Evolutionary conservation across 345 rosid species (phyloP), one percentile per base, ranked within the genome.

Genomic region (Populus nigra): DNA sequence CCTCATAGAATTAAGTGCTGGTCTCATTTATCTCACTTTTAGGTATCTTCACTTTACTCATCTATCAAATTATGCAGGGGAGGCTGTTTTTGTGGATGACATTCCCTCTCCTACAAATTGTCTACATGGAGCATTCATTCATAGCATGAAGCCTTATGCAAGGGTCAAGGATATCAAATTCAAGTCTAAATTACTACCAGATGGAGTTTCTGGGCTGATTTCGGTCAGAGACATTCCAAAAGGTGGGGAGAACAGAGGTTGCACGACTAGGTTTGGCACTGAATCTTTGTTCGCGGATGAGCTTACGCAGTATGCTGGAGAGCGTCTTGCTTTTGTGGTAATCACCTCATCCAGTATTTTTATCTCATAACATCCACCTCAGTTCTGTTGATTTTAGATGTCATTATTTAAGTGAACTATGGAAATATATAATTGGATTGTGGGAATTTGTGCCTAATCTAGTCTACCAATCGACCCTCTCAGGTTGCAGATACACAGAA

Each of bases 51-150:
- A 18, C 45, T 29, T 55, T 47, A 22, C 73, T 84, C 62, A 78
- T 78, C 33, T 66, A 70, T 74, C 68, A 41, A 22, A 71, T 85
- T 72, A 15, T 77, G 76, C 74, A 94, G 97, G 99, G 78, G 98
- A 95, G 83, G 96, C 99, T 68, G 93, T 95, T 65, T 95, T 73
- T 76, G 97, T 95, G 79, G 99, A 92, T 85, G 99, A 95, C 86
- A 95, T 95, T 62, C 94, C 98, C 38, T 88, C 97, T 59, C 96
- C 92, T 49, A 77, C 41, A 23, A 80, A 85, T 61, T 91, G 96
- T 88, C 79, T 95, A 20, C 80, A 93, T 77, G 99, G 99, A 72
- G 87, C 99, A 71, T 90, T 93, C 85, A 76, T 95, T 66, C 89
- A 86, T 82, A 95, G 99, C 87, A 92, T 86, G 7, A 87, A 91